Percentiles rank a stretch among this genome's conserved stretches.
These are phyloP conservation scores for Curvularia lunata DNA, from an alignment of 2,329 filamentous ascomycete genomes.

Conservation along the genomic window DNA sequence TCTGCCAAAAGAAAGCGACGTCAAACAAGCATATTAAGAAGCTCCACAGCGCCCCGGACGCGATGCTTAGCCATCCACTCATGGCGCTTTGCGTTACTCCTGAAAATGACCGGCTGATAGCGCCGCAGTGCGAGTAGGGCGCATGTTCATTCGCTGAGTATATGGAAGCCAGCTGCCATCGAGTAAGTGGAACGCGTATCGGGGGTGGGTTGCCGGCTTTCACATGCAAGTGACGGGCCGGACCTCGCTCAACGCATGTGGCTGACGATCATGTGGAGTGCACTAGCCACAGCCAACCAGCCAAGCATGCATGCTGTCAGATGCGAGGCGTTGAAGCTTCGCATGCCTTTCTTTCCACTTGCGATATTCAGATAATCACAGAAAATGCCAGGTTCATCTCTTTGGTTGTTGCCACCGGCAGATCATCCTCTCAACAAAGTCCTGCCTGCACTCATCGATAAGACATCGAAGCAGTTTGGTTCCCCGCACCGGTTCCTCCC, in stretches of 20 bases:
- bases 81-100: slow-evolving; percentile 28
- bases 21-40: slow-evolving; percentile 45
- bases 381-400: slow-evolving; percentile 51
- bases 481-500: slow-evolving; percentile 50
- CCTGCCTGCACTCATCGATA: slow-evolving; percentile 45
- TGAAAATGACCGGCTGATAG: slow-evolving; percentile 22
- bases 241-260: slow-evolving; percentile 14
- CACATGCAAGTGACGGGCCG: slow-evolving; percentile 24
- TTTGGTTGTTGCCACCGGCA: slow-evolving; percentile 53
- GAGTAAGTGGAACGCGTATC: slow-evolving; percentile 19
- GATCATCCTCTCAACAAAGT: slow-evolving; percentile 38
- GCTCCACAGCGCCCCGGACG: slow-evolving; percentile 29
- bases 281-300: slow-evolving; percentile 16
- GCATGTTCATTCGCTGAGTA: slow-evolving; percentile 36
- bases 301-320: slow-evolving; percentile 4
- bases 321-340: slow-evolving; percentile 3
- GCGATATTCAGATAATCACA: too few relatives aligned
- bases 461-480: slow-evolving; percentile 43
- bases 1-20: slow-evolving; percentile 51
- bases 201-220: slow-evolving; percentile 19
- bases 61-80: slow-evolving; percentile 21
- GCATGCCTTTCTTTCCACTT: neutral
- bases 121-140: slow-evolving; percentile 26
- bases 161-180: slow-evolving; percentile 28
- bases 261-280: neutral